A percentile compares a stretch with the other conserved stretches of the same genome.
phyloP scores from a whole-genome alignment of 2,329 filamentous ascomycete genomes.

The Hortaea werneckii region DNA sequence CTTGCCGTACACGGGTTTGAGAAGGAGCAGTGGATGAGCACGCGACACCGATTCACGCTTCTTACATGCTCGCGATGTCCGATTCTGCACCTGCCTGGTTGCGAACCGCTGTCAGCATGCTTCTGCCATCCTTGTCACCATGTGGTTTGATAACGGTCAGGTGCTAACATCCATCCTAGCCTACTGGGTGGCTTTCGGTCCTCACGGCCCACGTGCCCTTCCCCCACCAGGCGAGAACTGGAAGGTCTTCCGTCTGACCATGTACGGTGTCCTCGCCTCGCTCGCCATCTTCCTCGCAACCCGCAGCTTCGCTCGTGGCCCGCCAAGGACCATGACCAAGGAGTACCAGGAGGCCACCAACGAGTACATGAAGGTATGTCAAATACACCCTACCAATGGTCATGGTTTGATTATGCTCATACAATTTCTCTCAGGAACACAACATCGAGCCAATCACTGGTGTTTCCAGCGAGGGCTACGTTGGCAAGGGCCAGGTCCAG shows the following conservation, averaged over 20 bases:
- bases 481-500: slow-evolving; percentile 69
- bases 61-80: too few relatives aligned
- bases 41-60: too few relatives aligned
- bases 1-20: background rate
- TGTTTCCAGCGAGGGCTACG: slow-evolving; percentile 68
- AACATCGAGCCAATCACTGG: slow-evolving; percentile 79
- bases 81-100: too few relatives aligned
- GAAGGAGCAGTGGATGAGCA: too few relatives aligned
- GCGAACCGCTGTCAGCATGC: too few relatives aligned
- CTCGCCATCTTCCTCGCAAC: slow-evolving; percentile 61
- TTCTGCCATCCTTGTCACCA: too few relatives aligned
- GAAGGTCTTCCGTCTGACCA: slow-evolving; percentile 66
- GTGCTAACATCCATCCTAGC: slow-evolving; percentile 42
- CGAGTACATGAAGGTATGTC: slow-evolving; percentile 79
- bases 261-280: slow-evolving; percentile 56
- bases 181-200: slow-evolving; percentile 97
- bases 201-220: slow-evolving; percentile 81
- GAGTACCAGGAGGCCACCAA: slow-evolving; percentile 95
- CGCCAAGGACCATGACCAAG: slow-evolving; percentile 83
- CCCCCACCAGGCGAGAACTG: slow-evolving; percentile 74
- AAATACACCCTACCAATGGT: background rate
- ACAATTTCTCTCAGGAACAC: slow-evolving; percentile 54
- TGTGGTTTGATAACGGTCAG: too few relatives aligned
- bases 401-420: background rate
- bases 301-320: slow-evolving; percentile 60